Evolutionary conservation across 257 asterid genomes (phyloP).

Genomic region (Ajuga chamaepitys): DNA sequence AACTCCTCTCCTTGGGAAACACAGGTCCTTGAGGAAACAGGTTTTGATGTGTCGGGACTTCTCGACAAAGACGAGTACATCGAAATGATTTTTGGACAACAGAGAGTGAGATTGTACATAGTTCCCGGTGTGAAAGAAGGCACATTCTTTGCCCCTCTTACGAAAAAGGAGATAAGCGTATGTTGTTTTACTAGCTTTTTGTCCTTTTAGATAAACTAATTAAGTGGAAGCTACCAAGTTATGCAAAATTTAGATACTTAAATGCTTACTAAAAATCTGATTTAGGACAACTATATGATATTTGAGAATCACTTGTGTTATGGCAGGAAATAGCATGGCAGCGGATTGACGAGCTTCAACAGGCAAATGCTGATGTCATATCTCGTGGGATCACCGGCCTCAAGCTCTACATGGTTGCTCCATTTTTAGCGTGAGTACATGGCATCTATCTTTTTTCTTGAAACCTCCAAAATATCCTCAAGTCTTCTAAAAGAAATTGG

Average conservation of each 20-base stretch:
- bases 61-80: constrained; percentile 61
- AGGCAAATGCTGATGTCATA: constrained; percentile 62
- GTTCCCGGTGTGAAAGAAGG: constrained; percentile 74
- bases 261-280: too few relatives aligned
- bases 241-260: not conserved
- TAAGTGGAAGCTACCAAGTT: not conserved
- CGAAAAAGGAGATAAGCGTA: constrained; percentile 90
- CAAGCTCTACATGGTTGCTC: constrained; percentile 93
- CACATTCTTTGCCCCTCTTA: constrained; percentile 73
- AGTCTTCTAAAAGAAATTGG: not conserved
- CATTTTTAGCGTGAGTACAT: constrained; percentile 58
- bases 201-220: not conserved
- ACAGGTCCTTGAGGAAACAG: constrained; percentile 88
- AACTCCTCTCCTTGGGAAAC: constrained; percentile 19
- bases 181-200: constrained; percentile 13
- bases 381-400: constrained; percentile 73
- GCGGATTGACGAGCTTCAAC: constrained; percentile 67
- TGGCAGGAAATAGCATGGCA: constrained; percentile 95
- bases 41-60: constrained; percentile 71
- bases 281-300: not conserved
- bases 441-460: constrained; percentile 3
- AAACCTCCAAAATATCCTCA: not conserved
- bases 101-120: constrained; percentile 78
- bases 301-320: not conserved
- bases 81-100: constrained; percentile 81